phyloP scores from a whole-genome alignment of 441 rosid genomes.

The Populus hybrid region DNA sequence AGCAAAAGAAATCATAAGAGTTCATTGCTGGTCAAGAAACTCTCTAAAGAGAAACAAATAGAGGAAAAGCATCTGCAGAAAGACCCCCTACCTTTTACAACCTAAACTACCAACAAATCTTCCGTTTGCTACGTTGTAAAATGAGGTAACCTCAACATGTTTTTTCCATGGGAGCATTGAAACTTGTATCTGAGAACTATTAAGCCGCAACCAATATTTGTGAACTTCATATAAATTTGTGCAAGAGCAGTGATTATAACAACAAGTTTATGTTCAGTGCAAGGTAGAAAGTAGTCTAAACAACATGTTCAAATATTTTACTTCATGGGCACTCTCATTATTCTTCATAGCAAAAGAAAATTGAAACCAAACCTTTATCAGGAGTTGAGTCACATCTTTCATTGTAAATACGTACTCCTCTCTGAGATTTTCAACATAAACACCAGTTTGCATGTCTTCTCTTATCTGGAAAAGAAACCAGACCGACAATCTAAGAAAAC shows the following conservation, averaged over 20 bases:
- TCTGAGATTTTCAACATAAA: too few species aligned
- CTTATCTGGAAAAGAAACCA: conserved; percentile 57
- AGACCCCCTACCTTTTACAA: neutral
- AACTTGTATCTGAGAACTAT: neutral
- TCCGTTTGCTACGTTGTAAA: neutral
- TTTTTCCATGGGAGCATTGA: neutral
- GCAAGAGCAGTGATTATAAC: neutral
- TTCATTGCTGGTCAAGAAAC: neutral
- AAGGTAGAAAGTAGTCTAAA: neutral
- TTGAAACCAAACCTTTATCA: too few species aligned
- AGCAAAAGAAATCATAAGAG: neutral
- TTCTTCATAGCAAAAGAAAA: neutral
- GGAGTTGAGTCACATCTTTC: too few species aligned
- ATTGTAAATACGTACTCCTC: too few species aligned
- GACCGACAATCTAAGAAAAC: conserved; percentile 11
- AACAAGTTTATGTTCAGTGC: neutral
- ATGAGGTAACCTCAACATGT: neutral
- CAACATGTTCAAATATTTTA: neutral
- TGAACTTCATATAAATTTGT: neutral
- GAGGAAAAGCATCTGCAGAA: neutral
- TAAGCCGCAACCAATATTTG: neutral
- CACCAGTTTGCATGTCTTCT: conserved; percentile 66
- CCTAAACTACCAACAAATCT: neutral
- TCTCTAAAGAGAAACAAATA: neutral
- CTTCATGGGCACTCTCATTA: neutral